Base-by-base conservation (phyloP, 2,329 filamentous ascomycete genomes). In the Alternaria viburni region DNA sequence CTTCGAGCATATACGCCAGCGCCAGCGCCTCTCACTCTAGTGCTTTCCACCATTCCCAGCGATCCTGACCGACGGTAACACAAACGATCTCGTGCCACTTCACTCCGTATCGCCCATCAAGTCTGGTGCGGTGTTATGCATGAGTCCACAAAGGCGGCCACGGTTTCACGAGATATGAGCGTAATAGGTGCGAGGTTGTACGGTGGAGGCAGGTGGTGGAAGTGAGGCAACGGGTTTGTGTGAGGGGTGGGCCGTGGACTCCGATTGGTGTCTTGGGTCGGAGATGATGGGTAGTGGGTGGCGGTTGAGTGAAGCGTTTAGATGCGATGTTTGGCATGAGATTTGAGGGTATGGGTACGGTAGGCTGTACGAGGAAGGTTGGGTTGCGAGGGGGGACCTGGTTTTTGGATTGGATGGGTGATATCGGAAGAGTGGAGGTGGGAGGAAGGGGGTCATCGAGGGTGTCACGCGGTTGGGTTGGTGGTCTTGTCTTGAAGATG, bases 261-360 rank as follows among this genome's bases (percentile, higher is more conserved):
- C 73, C 71, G 74, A 75, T 76, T 76, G 68, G 74, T 73, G 71
- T 73, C 66, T 68, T 62, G 63, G 44, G 25, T 55, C 15, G 23
- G 60, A 52, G 54, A 11, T 56, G 51, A 54, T 36, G 28, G 56
- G 57, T 30, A 15, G 28, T 58, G 11, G 46, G 59, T 28, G 49
- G 12, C 49, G 11, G 30, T 23, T 47, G n/a, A 11, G 17, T 12
- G 30, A n/a, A n/a, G 43, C 19, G 23, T n/a, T n/a, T n/a, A 9
- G 32, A 36, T 36, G 32, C 15, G 32, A n/a, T 8, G 25, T 45
- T 44, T 23, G 45, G 28, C 26, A 26, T 30, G 21, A 15, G 44
- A 28, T 54, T 68, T 66, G 57, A 21, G 45, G 17, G 30, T 26
- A 13, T 61, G 69, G 70, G 30, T 58, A 19, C 45, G 44, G 62